Evolutionary conservation across 495 filamentous ascomycete species (phyloP).

Genomic region (Daldinia caldariorum): DNA sequence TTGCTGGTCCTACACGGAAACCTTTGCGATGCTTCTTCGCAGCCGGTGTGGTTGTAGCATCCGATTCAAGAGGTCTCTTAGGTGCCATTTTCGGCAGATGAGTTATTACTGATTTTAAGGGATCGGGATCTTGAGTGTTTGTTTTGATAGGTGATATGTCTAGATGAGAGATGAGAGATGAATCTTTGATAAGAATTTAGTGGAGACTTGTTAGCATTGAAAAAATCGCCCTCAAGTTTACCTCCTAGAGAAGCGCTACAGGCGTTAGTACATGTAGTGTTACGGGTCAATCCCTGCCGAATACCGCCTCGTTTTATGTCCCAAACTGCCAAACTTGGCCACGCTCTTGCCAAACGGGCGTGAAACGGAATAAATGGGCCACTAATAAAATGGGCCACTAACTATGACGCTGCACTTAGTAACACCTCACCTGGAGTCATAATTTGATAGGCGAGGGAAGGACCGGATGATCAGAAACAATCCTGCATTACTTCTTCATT

Average conservation of each 20-base stretch:
- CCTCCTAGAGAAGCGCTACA: background rate
- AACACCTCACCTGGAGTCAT: slow-evolving; percentile 28
- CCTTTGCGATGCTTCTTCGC: slow-evolving; percentile 61
- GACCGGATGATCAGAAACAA: slow-evolving; percentile 37
- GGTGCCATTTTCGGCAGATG: slow-evolving; percentile 62
- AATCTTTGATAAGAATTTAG: background rate
- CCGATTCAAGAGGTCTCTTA: slow-evolving; percentile 67
- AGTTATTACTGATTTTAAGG: background rate
- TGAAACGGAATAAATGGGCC: slow-evolving; percentile 22
- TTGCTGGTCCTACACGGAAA: slow-evolving; percentile 84
- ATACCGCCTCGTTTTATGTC: slow-evolving; percentile 24
- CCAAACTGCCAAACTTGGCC: slow-evolving; percentile 27
- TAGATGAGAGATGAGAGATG: background rate
- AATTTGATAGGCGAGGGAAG: slow-evolving; percentile 35
- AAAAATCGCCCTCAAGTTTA: background rate
- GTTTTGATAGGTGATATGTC: background rate
- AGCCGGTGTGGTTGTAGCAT: slow-evolving; percentile 50
- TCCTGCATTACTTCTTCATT: slow-evolving; percentile 20
- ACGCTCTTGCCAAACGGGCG: slow-evolving; percentile 26
- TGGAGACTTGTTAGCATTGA: background rate
- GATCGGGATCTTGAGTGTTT: background rate
- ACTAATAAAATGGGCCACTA: slow-evolving; percentile 34
- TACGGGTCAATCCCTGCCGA: slow-evolving; percentile 29
- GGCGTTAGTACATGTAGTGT: slow-evolving; percentile 1
- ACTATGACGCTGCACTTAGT: slow-evolving; percentile 43